A percentile compares a stretch with the other conserved stretches of the same genome.
Evolutionary conservation across 2,329 filamentous ascomycete species (phyloP).

Genomic region (Fusarium nurragi): DNA sequence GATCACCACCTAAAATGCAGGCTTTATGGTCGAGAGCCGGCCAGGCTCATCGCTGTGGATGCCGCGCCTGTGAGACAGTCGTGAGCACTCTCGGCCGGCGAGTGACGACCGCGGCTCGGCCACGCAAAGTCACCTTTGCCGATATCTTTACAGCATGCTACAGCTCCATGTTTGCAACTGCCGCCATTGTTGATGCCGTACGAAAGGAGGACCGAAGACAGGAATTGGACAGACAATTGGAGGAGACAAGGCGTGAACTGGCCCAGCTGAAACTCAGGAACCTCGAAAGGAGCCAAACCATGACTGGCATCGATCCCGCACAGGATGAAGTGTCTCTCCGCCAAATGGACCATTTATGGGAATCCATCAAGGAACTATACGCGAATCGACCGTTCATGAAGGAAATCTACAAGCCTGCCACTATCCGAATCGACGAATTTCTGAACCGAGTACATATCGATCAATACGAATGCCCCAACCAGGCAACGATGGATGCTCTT

Average conservation of each 20-base stretch:
- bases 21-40: slow-evolving; percentile 73
- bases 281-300: slow-evolving; percentile 31
- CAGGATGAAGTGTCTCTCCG: slow-evolving; percentile 32
- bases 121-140: slow-evolving; percentile 60
- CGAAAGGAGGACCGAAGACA: slow-evolving; percentile 66
- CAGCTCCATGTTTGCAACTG: slow-evolving; percentile 72
- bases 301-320: slow-evolving; percentile 11
- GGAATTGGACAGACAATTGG: slow-evolving; percentile 70
- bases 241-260: slow-evolving; percentile 61
- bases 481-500: slow-evolving; percentile 33
- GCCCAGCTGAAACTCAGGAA: slow-evolving; percentile 49
- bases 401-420: slow-evolving; percentile 47
- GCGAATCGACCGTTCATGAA: slow-evolving; percentile 50
- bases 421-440: slow-evolving; percentile 42
- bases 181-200: slow-evolving; percentile 69
- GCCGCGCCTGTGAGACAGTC: slow-evolving; percentile 66
- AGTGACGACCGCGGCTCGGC: slow-evolving; percentile 58
- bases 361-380: slow-evolving; percentile 45
- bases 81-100: slow-evolving; percentile 60
- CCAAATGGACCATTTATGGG: slow-evolving; percentile 49
- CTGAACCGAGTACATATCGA: slow-evolving; percentile 43
- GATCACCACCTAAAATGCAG: slow-evolving; percentile 64
- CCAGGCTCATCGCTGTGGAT: slow-evolving; percentile 71
- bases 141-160: slow-evolving; percentile 73
- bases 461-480: slow-evolving; percentile 43